Evolutionary conservation across 208 protist genomes (phyloP).

Genomic region (Angomonas ambiguus): DNA sequence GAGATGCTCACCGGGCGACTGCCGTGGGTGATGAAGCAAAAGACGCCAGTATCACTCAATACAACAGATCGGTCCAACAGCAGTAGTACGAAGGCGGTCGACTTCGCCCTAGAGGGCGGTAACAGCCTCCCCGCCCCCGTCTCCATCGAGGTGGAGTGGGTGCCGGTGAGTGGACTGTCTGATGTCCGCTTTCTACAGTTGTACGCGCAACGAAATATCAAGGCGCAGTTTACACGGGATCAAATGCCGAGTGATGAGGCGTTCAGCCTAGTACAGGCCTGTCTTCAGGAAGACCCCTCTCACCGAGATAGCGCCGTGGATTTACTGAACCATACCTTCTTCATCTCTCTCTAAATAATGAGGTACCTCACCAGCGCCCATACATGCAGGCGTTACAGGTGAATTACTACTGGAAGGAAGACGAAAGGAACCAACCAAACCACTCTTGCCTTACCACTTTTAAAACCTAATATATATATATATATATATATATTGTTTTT

Average conservation of each 20-base stretch:
- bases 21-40: conserved; percentile 35
- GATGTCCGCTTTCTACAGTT: conserved; percentile 31
- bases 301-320: conserved; percentile 35
- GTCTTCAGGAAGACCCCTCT: conserved; percentile 26
- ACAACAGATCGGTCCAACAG: no score
- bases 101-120: not conserved
- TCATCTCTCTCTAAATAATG: conserved; percentile 12
- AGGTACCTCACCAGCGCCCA: no score
- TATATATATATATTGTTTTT: conserved; percentile 12
- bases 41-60: no score
- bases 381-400: no score
- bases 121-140: not conserved
- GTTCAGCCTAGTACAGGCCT: conserved; percentile 29
- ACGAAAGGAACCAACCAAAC: no score
- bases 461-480: conserved; percentile 7
- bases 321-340: conserved; percentile 54
- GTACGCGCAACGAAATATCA: conserved; percentile 21
- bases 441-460: no score
- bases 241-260: conserved; percentile 19
- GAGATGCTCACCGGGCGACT: conserved; percentile 62
- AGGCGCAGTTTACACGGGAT: conserved; percentile 1
- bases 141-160: not conserved
- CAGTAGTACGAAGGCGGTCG: not conserved
- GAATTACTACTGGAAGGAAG: no score
- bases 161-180: conserved; percentile 6